phyloP scores from a whole-genome alignment of 2,329 filamentous ascomycete species.

The Cytospora schulzeri region DNA sequence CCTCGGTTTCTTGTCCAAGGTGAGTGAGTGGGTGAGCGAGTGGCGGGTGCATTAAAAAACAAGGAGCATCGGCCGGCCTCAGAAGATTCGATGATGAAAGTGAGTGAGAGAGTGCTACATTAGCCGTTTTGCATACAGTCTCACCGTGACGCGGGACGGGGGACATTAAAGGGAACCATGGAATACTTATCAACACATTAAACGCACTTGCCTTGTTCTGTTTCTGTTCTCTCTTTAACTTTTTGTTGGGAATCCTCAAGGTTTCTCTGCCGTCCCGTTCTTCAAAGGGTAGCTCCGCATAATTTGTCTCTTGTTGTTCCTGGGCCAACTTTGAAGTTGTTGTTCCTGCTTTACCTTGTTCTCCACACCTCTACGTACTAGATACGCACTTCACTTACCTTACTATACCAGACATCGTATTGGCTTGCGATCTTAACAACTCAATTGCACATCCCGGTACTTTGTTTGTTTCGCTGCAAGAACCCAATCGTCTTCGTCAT shows the following conservation, averaged over 20 bases:
- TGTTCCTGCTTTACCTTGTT: not conserved
- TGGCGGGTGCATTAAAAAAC: not conserved
- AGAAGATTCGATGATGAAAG: slow-evolving; percentile 8
- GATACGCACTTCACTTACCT: not conserved
- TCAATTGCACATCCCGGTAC: not conserved
- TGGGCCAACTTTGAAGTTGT: not conserved
- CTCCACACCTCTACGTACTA: not conserved
- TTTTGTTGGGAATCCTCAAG: not conserved
- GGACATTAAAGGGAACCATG: too few relatives aligned
- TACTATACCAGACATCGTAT: not conserved
- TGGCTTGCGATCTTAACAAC: not conserved
- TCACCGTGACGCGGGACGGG: not conserved
- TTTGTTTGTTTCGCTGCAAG: not conserved
- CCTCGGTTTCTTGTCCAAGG: slow-evolving; percentile 12
- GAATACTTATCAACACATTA: not conserved
- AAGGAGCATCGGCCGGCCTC: not conserved
- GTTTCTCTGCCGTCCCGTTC: not conserved
- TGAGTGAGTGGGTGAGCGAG: not conserved
- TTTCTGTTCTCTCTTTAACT: not conserved
- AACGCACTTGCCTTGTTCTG: not conserved
- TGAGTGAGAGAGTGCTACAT: not conserved
- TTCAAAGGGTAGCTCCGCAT: not conserved
- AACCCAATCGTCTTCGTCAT: not conserved
- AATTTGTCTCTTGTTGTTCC: not conserved
- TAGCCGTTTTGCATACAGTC: not conserved